These are phyloP conservation scores for Lithocarpus polystachyus DNA, from an alignment of 306 rosid genomes.

Conservation along the genomic window DNA sequence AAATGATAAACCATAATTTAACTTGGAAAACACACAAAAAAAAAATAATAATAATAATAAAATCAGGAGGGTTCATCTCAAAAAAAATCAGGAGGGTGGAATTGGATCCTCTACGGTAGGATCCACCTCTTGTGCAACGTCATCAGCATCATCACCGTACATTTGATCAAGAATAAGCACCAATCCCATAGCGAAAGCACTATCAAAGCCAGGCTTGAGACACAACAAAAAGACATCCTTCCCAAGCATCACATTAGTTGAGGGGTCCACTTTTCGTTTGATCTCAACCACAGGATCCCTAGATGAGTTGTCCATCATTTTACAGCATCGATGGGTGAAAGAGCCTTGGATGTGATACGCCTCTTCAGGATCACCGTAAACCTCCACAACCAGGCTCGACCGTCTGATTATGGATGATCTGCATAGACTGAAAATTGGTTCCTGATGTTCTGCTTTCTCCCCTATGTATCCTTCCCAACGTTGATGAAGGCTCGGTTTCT, in stretches of 20 bases:
- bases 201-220: slow-evolving; percentile 21
- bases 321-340: slow-evolving; percentile 16
- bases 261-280: slow-evolving; percentile 17
- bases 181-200: slow-evolving; percentile 34
- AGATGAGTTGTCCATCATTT: neutral
- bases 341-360: slow-evolving; percentile 31
- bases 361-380: slow-evolving; percentile 15
- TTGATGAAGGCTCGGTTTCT: slow-evolving; percentile 34
- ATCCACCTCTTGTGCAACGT: neutral
- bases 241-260: slow-evolving; percentile 25
- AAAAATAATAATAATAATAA: neutral
- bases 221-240: slow-evolving; percentile 24
- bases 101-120: neutral
- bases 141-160: neutral
- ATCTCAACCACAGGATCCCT: slow-evolving; percentile 23
- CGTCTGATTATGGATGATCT: slow-evolving; percentile 30
- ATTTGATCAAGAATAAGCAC: slow-evolving; percentile 33
- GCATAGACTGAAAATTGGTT: slow-evolving; percentile 11
- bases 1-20: neutral
- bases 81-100: neutral
- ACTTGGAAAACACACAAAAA: neutral
- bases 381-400: slow-evolving; percentile 21
- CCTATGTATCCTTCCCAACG: slow-evolving; percentile 32
- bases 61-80: neutral
- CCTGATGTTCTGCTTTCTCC: slow-evolving; percentile 13